phyloP scores from a whole-genome alignment of 208 protist genomes.

The Acanthamoeba castellanii region DNA sequence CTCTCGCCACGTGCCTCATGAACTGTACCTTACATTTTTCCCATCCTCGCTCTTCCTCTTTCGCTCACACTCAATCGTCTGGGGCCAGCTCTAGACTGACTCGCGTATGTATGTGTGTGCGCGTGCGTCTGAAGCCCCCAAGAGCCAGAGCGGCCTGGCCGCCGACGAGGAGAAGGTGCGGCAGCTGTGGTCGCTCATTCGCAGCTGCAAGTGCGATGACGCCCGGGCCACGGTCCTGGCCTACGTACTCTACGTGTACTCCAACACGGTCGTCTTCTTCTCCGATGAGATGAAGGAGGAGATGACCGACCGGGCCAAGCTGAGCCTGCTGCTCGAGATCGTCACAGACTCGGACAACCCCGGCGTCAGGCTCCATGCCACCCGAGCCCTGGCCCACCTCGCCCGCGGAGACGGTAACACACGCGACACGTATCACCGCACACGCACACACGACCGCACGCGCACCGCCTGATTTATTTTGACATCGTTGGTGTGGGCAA shows the following conservation, averaged over 20 bases:
- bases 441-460: background rate
- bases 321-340: background rate
- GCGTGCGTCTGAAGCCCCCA: background rate
- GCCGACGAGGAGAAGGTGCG: background rate
- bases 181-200: background rate
- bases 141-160: background rate
- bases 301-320: background rate
- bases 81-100: background rate
- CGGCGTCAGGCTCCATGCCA: background rate
- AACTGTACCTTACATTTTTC: background rate
- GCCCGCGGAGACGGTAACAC: background rate
- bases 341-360: background rate
- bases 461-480: background rate
- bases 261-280: background rate
- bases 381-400: slow-evolving; percentile 1
- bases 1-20: background rate
- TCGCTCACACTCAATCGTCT: background rate
- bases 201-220: background rate
- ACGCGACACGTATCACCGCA: background rate
- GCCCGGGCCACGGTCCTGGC: background rate
- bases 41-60: background rate
- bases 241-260: slow-evolving; percentile 8
- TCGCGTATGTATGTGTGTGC: background rate
- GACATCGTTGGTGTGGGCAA: too few species aligned
- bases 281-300: background rate